Evolutionary conservation across 179 eudicot species (phyloP), one percentile per base, ranked within the genome.

Genomic region (Vitellaria paradoxa): DNA sequence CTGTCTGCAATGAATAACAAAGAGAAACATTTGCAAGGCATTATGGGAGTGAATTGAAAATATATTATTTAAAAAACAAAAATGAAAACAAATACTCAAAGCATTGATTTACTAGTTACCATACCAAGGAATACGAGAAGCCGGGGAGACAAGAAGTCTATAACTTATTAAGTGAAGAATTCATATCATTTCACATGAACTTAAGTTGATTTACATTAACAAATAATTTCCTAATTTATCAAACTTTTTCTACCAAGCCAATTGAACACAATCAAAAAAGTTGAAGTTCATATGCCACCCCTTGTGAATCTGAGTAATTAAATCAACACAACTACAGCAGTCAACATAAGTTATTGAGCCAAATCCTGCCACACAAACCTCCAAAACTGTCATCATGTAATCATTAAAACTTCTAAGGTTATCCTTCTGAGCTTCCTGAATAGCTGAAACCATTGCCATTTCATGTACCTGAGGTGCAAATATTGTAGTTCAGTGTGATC

Each of bases 401-500:
- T 95, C 93, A 86, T 87, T 89, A 77, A 95, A 95, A 79, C 93
- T 95, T 85, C 91, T 89, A 76, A 87, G 84, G 79, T 95, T 95
- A 82, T 93, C 98, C 87, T 93, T 95, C 84, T 95, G 99, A 74
- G 99, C 97, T 83, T 88, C 99, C 86, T 95, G 99, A 74, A 95
- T 88, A 81, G 98, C 95, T 61, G 99, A 95, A 67, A 93, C 86
- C 93, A 90, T 93, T 77, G 96, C 91, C 99, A 95, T 95, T 87
- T 95, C 99, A 87, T 91, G 99, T 50, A 95, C 93, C 99, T 95
- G 81, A 68, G 67, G 69, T 64, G 18, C 56, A 71, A 17, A 46
- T 56, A 76, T 72, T 63, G 18, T 45, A 70, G 76, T 42, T 23
- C 47, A 69, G 47, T 26, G 70, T 56, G 70, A 73, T 18, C 24